These are phyloP conservation scores for Alternaria sp. DNA, from an alignment of 2,329 filamentous ascomycete genomes.

Conservation along the genomic window DNA sequence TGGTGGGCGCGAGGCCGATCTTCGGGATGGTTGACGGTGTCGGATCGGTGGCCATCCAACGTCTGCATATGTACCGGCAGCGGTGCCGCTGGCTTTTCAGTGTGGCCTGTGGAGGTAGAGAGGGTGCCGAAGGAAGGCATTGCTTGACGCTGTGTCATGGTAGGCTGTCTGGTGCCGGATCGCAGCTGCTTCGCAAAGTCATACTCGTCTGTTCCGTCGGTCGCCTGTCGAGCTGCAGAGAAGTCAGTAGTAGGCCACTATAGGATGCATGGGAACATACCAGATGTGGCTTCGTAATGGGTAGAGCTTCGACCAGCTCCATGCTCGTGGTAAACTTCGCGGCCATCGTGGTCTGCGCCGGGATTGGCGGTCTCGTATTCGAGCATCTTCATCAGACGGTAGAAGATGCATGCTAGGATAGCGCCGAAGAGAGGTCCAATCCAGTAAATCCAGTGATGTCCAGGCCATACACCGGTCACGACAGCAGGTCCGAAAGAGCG, in stretches of 20 bases:
- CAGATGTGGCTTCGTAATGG: neutral
- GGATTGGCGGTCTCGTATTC: slow-evolving; percentile 60
- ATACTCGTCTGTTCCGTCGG: slow-evolving; percentile 39
- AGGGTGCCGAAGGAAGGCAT: slow-evolving; percentile 1
- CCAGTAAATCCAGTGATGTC: slow-evolving; percentile 61
- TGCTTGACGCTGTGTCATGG: slow-evolving; percentile 2
- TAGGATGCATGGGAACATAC: neutral
- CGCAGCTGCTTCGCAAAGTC: slow-evolving; percentile 23
- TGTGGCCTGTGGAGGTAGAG: slow-evolving; percentile 2
- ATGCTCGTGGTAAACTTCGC: slow-evolving; percentile 38
- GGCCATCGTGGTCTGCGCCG: slow-evolving; percentile 55
- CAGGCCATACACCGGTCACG: slow-evolving; percentile 50
- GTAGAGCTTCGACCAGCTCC: neutral
- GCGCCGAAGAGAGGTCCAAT: slow-evolving; percentile 55
- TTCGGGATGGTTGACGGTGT: slow-evolving; percentile 28
- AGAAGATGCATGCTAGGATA: slow-evolving; percentile 56
- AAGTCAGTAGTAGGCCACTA: slow-evolving; percentile 14
- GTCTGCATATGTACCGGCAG: slow-evolving; percentile 26
- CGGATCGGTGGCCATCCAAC: slow-evolving; percentile 37
- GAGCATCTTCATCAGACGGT: slow-evolving; percentile 56
- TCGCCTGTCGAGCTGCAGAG: slow-evolving; percentile 25
- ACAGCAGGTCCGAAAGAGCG: slow-evolving; percentile 58
- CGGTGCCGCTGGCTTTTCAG: slow-evolving; percentile 21
- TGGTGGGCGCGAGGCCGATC: slow-evolving; percentile 31
- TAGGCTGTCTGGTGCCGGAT: slow-evolving; percentile 8